phyloP scores from a whole-genome alignment of 2,329 filamentous ascomycete genomes.

The Apiospora rasikravindrae region DNA sequence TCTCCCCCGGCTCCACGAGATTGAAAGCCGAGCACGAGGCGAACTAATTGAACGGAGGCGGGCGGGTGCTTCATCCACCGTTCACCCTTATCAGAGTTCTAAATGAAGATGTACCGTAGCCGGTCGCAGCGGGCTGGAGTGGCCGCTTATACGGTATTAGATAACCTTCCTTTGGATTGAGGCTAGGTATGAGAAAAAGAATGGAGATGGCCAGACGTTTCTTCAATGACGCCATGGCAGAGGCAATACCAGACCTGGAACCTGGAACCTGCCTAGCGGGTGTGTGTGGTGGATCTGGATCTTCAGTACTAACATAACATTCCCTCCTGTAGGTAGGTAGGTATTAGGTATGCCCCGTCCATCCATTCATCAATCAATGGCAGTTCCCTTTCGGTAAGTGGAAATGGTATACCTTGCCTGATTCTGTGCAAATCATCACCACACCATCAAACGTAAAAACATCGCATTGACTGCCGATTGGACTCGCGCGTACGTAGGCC shows the following conservation, averaged over 20 bases:
- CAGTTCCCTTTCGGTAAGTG: constrained; percentile 1
- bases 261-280: constrained; percentile 12
- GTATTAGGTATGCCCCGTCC: not conserved
- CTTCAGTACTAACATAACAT: too few species aligned
- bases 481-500: not conserved
- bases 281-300: not conserved
- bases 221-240: not conserved
- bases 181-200: not conserved
- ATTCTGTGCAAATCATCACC: not conserved
- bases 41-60: not conserved
- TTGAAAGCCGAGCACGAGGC: not conserved
- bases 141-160: not conserved
- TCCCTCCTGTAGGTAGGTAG: too few species aligned
- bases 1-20: not conserved
- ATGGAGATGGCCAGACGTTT: constrained; percentile 6
- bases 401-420: constrained; percentile 3
- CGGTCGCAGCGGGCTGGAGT: not conserved
- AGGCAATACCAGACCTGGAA: too few species aligned
- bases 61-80: not conserved
- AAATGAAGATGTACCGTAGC: not conserved
- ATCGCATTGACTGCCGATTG: not conserved
- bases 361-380: too few species aligned
- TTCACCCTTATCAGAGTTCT: not conserved
- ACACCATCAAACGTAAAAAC: not conserved
- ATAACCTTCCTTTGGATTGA: constrained; percentile 10